Conservation (phyloP, 306 rosid genomes). For the Glycyrrhiza uralensis region DNA sequence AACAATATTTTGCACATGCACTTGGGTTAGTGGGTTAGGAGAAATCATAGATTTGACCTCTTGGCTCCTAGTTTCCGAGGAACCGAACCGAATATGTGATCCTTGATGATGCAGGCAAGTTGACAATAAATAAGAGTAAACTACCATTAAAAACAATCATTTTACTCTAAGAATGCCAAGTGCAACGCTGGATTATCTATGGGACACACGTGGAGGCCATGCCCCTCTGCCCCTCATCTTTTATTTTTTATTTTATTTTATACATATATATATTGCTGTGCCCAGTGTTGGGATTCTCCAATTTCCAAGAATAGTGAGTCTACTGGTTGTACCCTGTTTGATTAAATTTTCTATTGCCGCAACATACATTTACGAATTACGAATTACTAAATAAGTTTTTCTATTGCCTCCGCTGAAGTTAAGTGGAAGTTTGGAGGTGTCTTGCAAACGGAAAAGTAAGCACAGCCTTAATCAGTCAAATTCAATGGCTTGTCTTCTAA, state of each 20-base stretch:
- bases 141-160: not conserved
- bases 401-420: too few relatives aligned
- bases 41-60: not conserved
- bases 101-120: not conserved
- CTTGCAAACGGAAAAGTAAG: too few relatives aligned
- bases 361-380: too few relatives aligned
- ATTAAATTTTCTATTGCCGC: too few relatives aligned
- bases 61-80: not conserved
- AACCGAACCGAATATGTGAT: not conserved
- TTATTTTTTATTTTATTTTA: not conserved
- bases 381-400: too few relatives aligned
- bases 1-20: not conserved
- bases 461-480: too few relatives aligned
- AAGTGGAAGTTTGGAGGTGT: too few relatives aligned
- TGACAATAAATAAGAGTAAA: not conserved
- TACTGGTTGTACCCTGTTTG: too few relatives aligned
- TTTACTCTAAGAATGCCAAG: not conserved
- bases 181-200: not conserved
- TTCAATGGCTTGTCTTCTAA: too few relatives aligned
- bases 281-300: too few relatives aligned
- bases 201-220: not conserved
- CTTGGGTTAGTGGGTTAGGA: constrained; percentile 16
- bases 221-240: not conserved
- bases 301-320: too few relatives aligned
- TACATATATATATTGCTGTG: too few relatives aligned